These are phyloP conservation scores for Gorgonomyces haynaldii DNA, from an alignment of 192 early-diverging fungal genomes.

Conservation along the genomic window DNA sequence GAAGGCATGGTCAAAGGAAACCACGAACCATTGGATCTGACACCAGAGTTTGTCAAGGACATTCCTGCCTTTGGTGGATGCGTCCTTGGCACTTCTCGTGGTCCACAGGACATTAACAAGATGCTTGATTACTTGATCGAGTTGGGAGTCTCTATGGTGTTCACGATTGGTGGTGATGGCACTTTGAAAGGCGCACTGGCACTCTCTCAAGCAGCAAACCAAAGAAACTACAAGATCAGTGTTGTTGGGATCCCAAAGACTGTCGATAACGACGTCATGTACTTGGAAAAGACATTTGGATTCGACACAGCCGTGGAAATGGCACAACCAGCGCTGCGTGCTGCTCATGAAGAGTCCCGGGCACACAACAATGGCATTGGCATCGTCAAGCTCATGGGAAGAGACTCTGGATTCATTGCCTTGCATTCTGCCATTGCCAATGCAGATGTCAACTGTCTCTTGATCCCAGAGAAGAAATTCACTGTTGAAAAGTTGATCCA, in stretches of 20 bases:
- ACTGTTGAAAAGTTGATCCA: slow-evolving; percentile 8
- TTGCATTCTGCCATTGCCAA: slow-evolving; percentile 19
- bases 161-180: slow-evolving; percentile 25
- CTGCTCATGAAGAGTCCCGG: slow-evolving; percentile 25
- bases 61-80: slow-evolving; percentile 16
- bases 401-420: slow-evolving; percentile 26
- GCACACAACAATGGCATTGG: slow-evolving; percentile 14
- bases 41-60: slow-evolving; percentile 10
- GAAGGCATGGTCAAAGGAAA: slow-evolving; percentile 10
- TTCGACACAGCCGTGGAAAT: slow-evolving; percentile 24
- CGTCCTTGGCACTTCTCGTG: slow-evolving; percentile 13
- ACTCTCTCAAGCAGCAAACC: slow-evolving; percentile 11
- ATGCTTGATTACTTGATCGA: slow-evolving; percentile 17
- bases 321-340: slow-evolving; percentile 15
- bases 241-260: slow-evolving; percentile 28
- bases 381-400: slow-evolving; percentile 26
- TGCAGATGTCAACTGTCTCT: slow-evolving; percentile 23
- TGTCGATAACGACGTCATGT: slow-evolving; percentile 22
- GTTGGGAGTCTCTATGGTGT: slow-evolving; percentile 14
- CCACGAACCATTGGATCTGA: slow-evolving; percentile 7
- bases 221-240: slow-evolving; percentile 10
- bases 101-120: slow-evolving; percentile 10
- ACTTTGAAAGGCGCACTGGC: slow-evolving; percentile 17
- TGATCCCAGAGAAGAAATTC: slow-evolving; percentile 20
- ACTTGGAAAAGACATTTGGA: slow-evolving; percentile 20